Percentiles rank a stretch among this genome's conserved stretches.
Conservation (phyloP, 1,284 basidiomycete species). For the Malassezia equina region DNA sequence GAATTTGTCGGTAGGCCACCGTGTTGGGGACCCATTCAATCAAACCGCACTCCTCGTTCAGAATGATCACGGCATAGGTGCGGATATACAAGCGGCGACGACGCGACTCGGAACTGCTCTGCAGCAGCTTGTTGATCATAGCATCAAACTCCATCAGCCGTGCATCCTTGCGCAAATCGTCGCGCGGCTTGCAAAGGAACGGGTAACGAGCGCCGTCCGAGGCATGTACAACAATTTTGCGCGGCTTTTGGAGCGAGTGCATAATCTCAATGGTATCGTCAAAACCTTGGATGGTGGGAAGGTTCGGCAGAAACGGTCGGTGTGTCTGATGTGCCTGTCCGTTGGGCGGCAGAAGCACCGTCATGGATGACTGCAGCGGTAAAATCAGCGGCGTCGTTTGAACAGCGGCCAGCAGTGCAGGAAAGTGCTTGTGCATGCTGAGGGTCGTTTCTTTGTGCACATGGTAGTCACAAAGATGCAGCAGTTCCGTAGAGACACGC, state of each 20-base stretch:
- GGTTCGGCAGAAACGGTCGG: conserved; percentile 68
- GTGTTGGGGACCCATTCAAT: conserved; percentile 99
- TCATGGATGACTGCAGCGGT: conserved; percentile 85
- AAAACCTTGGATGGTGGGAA: conserved; percentile 60
- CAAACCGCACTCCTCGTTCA: conserved; percentile 94
- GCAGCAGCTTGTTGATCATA: conserved; percentile 94
- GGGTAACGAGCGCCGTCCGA: conserved; percentile 74
- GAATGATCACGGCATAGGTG: conserved; percentile 88
- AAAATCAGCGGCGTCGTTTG: conserved; percentile 50
- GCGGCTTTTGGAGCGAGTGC: conserved; percentile 81
- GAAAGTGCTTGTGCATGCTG: conserved; percentile 31
- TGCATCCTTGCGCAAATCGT: conserved; percentile 94
- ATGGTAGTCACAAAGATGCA: conserved; percentile 35
- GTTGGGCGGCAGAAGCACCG: conserved; percentile 60
- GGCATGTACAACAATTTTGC: conserved; percentile 77
- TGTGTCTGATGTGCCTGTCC: conserved; percentile 55
- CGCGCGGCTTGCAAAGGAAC: conserved; percentile 94
- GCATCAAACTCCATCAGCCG: conserved; percentile 96
- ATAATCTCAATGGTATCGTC: conserved; percentile 81
- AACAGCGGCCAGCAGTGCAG: conserved; percentile 26
- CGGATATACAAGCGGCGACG: conserved; percentile 29
- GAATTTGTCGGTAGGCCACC: conserved; percentile 67
- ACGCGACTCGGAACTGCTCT: conserved; percentile 80
- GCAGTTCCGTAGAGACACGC: conserved; percentile 38
- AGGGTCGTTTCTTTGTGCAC: conserved; percentile 29